phyloP scores from a whole-genome alignment of 495 filamentous ascomycete genomes.

The Bathelium albidoporum region DNA sequence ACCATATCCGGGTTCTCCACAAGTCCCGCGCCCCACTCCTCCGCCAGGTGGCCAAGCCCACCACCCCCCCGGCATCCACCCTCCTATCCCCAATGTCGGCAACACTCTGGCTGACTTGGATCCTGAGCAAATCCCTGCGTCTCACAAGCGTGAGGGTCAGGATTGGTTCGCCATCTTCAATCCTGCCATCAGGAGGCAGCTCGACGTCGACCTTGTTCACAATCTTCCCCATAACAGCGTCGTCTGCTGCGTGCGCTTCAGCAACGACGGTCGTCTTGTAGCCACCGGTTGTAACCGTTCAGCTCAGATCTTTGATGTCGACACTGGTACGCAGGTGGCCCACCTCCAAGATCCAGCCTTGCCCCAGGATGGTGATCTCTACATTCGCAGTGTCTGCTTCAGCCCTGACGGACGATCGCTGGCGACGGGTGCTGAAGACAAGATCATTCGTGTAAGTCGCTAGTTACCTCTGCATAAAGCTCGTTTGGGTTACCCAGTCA shows the following conservation, averaged over 20 bases:
- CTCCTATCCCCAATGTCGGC: conserved; percentile 46
- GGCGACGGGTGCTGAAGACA: conserved; percentile 37
- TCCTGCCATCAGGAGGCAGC: conserved; percentile 26
- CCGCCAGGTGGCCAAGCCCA: conserved; percentile 41
- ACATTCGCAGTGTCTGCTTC: conserved; percentile 38
- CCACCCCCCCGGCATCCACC: conserved; percentile 19
- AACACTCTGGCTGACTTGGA: conserved; percentile 85
- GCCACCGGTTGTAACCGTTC: conserved; percentile 36
- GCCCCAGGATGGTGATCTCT: conserved; percentile 32
- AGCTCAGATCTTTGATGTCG: conserved; percentile 36
- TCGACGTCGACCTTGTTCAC: conserved; percentile 35
- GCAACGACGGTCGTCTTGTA: conserved; percentile 30
- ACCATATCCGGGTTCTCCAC: conserved; percentile 84
- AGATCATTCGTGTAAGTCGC: conserved; percentile 32
- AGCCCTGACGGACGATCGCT: conserved; percentile 34
- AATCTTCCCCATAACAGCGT: conserved; percentile 33
- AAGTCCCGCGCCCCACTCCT: conserved; percentile 73
- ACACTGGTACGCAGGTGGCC: conserved; percentile 26
- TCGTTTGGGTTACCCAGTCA: background rate
- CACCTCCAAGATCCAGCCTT: conserved; percentile 30
- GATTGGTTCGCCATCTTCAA: conserved; percentile 38
- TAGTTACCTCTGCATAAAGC: background rate
- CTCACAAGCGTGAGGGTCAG: conserved; percentile 40
- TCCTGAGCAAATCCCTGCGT: conserved; percentile 66
- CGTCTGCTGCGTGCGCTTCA: conserved; percentile 38